Conservation (phyloP, 805 yeast species). For the Metschnikowia gelsemii region DNA sequence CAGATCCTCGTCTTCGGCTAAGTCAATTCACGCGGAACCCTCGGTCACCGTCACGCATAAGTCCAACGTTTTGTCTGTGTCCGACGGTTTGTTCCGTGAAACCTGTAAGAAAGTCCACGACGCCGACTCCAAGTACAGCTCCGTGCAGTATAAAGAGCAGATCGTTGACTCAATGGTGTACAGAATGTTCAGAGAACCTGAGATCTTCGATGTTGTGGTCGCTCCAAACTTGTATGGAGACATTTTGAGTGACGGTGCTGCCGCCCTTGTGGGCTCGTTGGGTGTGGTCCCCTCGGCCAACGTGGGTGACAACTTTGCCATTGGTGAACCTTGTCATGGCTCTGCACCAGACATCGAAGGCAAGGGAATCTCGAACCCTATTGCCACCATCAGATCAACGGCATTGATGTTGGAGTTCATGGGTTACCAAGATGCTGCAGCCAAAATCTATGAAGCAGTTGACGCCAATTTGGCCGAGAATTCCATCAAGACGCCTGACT, state of each 20-base stretch:
- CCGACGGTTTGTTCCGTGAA: constrained; percentile 97
- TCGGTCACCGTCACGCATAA: constrained; percentile 92
- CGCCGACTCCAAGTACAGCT: constrained; percentile 56
- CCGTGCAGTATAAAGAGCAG: constrained; percentile 82
- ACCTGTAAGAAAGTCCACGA: constrained; percentile 62
- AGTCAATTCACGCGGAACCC: constrained; percentile 47
- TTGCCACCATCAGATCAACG: constrained; percentile 96
- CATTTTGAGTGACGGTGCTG: constrained; percentile 95
- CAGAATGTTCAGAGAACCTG: constrained; percentile 98
- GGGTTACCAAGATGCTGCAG: constrained; percentile 88
- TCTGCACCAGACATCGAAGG: constrained; percentile 99
- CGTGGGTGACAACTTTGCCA: constrained; percentile 93
- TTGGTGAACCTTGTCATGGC: constrained; percentile 99
- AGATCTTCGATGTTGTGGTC: constrained; percentile 94
- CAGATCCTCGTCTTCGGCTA: constrained; percentile 54
- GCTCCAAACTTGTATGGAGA: constrained; percentile 99
- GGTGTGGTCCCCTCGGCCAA: constrained; percentile 99
- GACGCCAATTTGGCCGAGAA: constrained; percentile 88
- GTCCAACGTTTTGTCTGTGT: constrained; percentile 86
- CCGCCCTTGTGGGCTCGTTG: constrained; percentile 94
- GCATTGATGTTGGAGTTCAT: constrained; percentile 96
- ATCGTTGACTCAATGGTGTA: constrained; percentile 99
- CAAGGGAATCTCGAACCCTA: constrained; percentile 89
- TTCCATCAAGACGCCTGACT: constrained; percentile 82
- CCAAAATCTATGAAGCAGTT: constrained; percentile 88